Evolutionary conservation across 768 basidiomycete genomes (phyloP).

Genomic region (Neoboletus subvelutipes): DNA sequence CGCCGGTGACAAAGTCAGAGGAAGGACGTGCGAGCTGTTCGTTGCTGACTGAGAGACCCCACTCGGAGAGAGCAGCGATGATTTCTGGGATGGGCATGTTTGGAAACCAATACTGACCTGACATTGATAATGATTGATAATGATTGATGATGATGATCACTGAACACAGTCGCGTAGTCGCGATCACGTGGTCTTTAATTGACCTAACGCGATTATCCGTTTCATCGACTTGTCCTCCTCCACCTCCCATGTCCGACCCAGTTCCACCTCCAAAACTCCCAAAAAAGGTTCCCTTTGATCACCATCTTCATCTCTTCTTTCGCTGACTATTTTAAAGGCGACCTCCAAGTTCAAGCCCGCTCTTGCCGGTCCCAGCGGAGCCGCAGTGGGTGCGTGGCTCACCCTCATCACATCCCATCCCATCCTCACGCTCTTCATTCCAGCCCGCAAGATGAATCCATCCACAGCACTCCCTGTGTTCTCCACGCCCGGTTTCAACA

Average conservation of each 20-base stretch:
- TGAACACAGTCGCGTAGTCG: conserved; percentile 7
- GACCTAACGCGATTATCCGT: conserved; percentile 13
- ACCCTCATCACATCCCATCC: not conserved
- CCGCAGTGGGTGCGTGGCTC: conserved; percentile 14
- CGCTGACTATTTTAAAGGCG: not conserved
- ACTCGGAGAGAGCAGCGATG: conserved; percentile 59
- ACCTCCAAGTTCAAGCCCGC: conserved; percentile 51
- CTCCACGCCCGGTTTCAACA: conserved; percentile 46
- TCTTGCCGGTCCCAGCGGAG: not conserved
- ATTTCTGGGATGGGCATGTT: conserved; percentile 66
- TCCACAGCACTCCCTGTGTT: conserved; percentile 36
- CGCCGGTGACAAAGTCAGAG: conserved; percentile 65
- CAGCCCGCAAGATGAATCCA: conserved; percentile 26
- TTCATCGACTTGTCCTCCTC: conserved; percentile 1
- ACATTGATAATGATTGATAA: no score
- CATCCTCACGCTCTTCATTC: conserved; percentile 7
- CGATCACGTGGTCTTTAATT: conserved; percentile 29
- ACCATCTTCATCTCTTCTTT: no score
- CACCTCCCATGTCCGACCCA: conserved; percentile 6
- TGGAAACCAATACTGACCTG: conserved; percentile 57
- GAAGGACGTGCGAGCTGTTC: conserved; percentile 70
- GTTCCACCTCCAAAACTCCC: not conserved
- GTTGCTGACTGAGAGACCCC: conserved; percentile 64
- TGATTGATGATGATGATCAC: conserved; percentile 7
- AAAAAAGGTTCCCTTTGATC: conserved; percentile 11